Conservation (phyloP, 176 grass and related monocot genomes). For the Puccinellia tenuiflora region DNA sequence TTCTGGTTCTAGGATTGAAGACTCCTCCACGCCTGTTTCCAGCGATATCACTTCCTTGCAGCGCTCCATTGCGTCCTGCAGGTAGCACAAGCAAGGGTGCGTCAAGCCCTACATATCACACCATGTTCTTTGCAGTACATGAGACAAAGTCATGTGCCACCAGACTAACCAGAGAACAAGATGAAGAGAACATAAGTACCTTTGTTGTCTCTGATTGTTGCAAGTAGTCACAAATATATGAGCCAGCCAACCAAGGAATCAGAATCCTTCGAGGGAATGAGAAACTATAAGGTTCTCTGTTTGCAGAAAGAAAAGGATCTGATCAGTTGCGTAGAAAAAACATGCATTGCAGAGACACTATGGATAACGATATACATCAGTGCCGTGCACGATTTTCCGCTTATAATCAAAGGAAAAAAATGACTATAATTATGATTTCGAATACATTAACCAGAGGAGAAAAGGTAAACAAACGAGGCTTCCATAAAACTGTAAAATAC, state of each 20-base stretch:
- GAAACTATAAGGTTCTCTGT: conserved; percentile 57
- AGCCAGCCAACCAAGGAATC: conserved; percentile 55
- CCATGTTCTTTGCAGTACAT: background rate
- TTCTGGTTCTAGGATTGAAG: conserved; percentile 63
- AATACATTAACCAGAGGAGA: background rate
- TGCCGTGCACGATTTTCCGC: background rate
- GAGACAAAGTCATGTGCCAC: background rate
- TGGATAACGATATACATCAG: background rate
- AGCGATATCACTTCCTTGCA: conserved; percentile 88
- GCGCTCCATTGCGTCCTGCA: conserved; percentile 59
- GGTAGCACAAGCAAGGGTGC: background rate
- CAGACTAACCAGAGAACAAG: background rate
- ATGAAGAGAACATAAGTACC: conserved; percentile 27
- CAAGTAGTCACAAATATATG: conserved; percentile 82
- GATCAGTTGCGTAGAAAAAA: background rate
- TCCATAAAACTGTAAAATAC: conserved; percentile 7
- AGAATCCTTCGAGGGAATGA: conserved; percentile 83
- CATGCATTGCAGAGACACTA: background rate
- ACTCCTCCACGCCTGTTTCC: conserved; percentile 31
- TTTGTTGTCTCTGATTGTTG: conserved; percentile 67
- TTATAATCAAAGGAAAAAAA: background rate
- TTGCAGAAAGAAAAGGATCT: conserved; percentile 11
- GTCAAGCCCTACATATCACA: background rate
- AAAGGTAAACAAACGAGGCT: background rate
- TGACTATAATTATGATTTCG: background rate